These are phyloP conservation scores for Combretum micranthum DNA, from an alignment of 345 rosid genomes.

Conservation along the genomic window DNA sequence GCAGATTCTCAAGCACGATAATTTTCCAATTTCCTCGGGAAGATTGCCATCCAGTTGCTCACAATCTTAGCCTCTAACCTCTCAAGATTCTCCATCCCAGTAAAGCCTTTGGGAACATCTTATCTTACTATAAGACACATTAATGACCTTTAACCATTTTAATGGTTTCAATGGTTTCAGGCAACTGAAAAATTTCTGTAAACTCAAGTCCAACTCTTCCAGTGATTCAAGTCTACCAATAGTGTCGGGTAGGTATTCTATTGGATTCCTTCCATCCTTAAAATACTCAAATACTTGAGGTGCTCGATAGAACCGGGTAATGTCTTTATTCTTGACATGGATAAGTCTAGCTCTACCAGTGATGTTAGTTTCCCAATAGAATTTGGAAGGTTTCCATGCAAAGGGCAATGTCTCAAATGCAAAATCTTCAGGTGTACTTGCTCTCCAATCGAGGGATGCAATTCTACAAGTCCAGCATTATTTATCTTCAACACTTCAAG, in stretches of 20 bases:
- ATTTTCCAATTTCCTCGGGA: background rate
- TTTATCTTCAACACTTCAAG: background rate
- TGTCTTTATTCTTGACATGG: background rate
- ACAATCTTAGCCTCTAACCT: background rate
- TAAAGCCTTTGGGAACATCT: too few species aligned
- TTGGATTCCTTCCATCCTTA: too few species aligned
- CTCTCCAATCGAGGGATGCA: background rate
- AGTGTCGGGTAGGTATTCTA: too few species aligned
- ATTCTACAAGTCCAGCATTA: background rate
- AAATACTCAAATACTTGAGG: too few species aligned
- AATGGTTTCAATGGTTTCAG: background rate
- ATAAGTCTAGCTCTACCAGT: background rate
- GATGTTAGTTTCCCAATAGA: constrained; percentile 1
- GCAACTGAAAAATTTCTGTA: too few species aligned
- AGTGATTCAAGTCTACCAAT: too few species aligned
- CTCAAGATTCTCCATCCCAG: too few species aligned
- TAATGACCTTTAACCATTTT: background rate
- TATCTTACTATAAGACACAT: too few species aligned
- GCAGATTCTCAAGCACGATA: too few species aligned
- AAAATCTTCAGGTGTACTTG: background rate
- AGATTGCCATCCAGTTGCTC: background rate
- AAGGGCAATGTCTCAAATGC: background rate
- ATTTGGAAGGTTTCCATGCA: background rate
- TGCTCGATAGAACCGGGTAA: background rate
- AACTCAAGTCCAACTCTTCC: too few species aligned